Conservation (phyloP, 495 filamentous ascomycete species). For the Articulospora tetracladia region DNA sequence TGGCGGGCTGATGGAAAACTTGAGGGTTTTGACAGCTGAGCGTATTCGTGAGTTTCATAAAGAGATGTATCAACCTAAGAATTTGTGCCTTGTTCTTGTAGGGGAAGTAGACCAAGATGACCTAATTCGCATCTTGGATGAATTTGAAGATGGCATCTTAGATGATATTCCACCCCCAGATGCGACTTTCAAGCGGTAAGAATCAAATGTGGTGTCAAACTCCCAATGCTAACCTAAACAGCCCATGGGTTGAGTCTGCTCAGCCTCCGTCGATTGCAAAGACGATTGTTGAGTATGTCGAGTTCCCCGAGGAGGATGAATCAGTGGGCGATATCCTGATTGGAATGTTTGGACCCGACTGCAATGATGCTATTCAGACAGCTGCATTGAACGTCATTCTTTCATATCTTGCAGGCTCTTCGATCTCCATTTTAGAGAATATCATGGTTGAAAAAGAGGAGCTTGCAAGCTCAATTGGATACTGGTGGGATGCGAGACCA, state of each 20-base stretch:
- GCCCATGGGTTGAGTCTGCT: slow-evolving; percentile 87
- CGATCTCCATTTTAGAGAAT: slow-evolving; percentile 88
- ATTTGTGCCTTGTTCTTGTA: slow-evolving; percentile 83
- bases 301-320: slow-evolving; percentile 97
- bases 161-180: slow-evolving; percentile 71
- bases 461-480: slow-evolving; percentile 77
- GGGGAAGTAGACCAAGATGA: slow-evolving; percentile 84
- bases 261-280: slow-evolving; percentile 66
- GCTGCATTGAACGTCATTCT: slow-evolving; percentile 73
- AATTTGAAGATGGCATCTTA: slow-evolving; percentile 84
- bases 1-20: slow-evolving; percentile 90
- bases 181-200: slow-evolving; percentile 66
- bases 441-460: slow-evolving; percentile 91
- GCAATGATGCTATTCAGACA: slow-evolving; percentile 56
- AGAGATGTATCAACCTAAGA: slow-evolving; percentile 98
- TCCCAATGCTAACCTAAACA: slow-evolving; percentile 21
- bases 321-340: slow-evolving; percentile 81
- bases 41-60: slow-evolving; percentile 89
- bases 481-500: slow-evolving; percentile 72
- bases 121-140: slow-evolving; percentile 74
- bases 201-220: not conserved
- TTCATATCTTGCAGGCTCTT: slow-evolving; percentile 85
- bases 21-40: slow-evolving; percentile 80
- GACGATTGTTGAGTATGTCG: slow-evolving; percentile 68
- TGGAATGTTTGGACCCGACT: slow-evolving; percentile 79